Conservation (phyloP, 148 eudicot genomes). For the Vaccinium corymbosum region DNA sequence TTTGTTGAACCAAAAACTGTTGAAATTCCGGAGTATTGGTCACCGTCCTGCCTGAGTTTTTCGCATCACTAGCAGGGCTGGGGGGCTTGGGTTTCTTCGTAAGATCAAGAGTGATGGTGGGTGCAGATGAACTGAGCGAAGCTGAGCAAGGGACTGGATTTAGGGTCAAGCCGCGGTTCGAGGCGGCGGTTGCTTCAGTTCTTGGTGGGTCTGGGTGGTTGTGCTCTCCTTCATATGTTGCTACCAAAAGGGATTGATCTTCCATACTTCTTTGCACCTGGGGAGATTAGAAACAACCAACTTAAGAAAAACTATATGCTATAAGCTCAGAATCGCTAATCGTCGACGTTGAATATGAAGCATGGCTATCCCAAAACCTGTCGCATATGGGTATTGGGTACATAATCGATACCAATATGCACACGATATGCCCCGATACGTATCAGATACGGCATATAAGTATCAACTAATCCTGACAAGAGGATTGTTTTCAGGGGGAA, state of each 20-base stretch:
- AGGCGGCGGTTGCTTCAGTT: constrained; percentile 19
- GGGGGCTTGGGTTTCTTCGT: constrained; percentile 16
- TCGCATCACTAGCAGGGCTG: not conserved
- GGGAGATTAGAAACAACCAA: not conserved
- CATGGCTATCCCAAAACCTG: not conserved
- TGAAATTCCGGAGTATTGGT: constrained; percentile 36
- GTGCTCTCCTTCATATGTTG: constrained; percentile 72
- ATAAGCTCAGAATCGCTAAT: not conserved
- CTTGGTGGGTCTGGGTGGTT: constrained; percentile 44
- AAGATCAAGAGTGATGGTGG: constrained; percentile 29
- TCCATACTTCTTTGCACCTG: constrained; percentile 64
- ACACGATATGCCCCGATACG: not conserved
- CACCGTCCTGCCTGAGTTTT: not conserved
- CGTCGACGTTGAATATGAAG: not conserved
- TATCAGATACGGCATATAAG: not conserved
- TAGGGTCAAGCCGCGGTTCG: constrained; percentile 17
- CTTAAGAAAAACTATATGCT: not conserved
- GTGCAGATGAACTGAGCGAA: constrained; percentile 18
- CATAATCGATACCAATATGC: not conserved
- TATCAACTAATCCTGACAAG: not conserved
- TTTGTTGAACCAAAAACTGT: constrained; percentile 58
- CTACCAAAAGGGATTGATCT: constrained; percentile 46
- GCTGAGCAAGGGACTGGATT: constrained; percentile 26
- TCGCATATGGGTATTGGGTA: not conserved
- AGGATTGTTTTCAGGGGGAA: not conserved